Evolutionary conservation across 495 filamentous ascomycete genomes (phyloP), one percentile per base, ranked within the genome.

Genomic region (Podospora comata): DNA sequence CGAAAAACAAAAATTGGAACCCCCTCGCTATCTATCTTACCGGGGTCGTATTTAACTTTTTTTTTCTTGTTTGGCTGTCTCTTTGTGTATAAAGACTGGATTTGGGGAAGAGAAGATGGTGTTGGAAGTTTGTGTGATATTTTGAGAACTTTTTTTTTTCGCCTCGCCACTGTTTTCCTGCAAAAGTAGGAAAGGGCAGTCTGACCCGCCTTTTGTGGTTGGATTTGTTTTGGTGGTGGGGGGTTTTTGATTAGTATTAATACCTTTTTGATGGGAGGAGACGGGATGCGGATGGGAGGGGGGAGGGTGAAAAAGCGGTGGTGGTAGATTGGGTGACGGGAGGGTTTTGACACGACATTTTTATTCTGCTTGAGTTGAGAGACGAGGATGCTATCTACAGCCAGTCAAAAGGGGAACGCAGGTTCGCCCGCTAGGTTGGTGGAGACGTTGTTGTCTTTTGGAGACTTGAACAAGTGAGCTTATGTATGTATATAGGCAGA

Each of bases 371-470:
- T 23, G 20, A 23, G 20, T 23, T 23, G 20, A 23, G 20, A 23
- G 20, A 23, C 20, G 20, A 23, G 20, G 20, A 23, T 23, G 20
- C 20, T 23, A 23, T 23, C 20, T 23, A 23, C 20, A 23, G 20
- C 20, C 20, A 26, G 26, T 28, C 7, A 32, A 5, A 63, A 63
- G 61, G 61, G 61, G 61, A 63, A 63, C 61, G 61, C 61, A 63
- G 61, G 61, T 44, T 63, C 61, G 20, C 20, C 20, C 20, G 20
- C 1, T 23, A 23, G 20, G 20, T 23, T 23, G 20, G 20, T 23
- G 20, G 20, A 23, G 20, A 23, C 39, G 5, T 32, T 32, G 4
- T 32, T 32, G 4, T 32, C 7, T 32, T 32, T 32, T 23, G 20
- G 20, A 23, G 20, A 23, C 20, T 23, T 23, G 20, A 23, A 23